phyloP scores from a whole-genome alignment of 371 early-diverging fungal species.

The Lichtheimia corymbifera region DNA sequence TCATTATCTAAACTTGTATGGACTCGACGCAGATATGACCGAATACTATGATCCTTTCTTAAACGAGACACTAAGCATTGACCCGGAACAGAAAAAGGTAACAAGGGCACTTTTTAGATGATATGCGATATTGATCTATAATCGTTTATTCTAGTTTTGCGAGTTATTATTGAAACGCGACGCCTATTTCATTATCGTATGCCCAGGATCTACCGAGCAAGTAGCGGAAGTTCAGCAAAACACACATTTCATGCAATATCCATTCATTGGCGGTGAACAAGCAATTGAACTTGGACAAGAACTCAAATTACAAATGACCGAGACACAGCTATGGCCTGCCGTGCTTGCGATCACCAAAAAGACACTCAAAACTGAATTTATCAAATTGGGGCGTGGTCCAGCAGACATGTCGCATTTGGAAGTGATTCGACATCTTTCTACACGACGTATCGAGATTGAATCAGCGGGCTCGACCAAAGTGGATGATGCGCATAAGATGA shows the following conservation, averaged over 20 bases:
- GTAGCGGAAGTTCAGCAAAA: conserved; percentile 28
- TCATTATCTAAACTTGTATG: conserved; percentile 39
- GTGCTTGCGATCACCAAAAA: conserved; percentile 21
- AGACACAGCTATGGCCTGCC: conserved; percentile 39
- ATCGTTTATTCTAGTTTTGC: conserved; percentile 27
- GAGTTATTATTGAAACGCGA: conserved; percentile 33
- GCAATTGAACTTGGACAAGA: conserved; percentile 26
- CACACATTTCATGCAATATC: conserved; percentile 33
- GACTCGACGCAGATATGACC: conserved; percentile 25
- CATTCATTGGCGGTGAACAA: conserved; percentile 39
- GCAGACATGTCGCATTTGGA: conserved; percentile 29
- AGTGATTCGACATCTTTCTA: conserved; percentile 23
- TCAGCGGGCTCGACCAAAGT: conserved; percentile 17
- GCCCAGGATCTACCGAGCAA: conserved; percentile 33
- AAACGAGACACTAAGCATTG: conserved; percentile 15
- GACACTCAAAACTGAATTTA: conserved; percentile 18
- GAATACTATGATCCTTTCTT: conserved; percentile 37
- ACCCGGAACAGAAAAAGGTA: conserved; percentile 28
- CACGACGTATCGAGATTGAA: conserved; percentile 25
- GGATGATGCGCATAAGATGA: conserved; percentile 13
- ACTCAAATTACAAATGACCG: conserved; percentile 33
- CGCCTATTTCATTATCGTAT: conserved; percentile 43
- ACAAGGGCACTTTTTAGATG: neutral
- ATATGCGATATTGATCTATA: neutral
- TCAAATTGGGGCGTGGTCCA: conserved; percentile 37